Conservation (phyloP, 2,329 filamentous ascomycete species). For the Phialophora expanda region DNA sequence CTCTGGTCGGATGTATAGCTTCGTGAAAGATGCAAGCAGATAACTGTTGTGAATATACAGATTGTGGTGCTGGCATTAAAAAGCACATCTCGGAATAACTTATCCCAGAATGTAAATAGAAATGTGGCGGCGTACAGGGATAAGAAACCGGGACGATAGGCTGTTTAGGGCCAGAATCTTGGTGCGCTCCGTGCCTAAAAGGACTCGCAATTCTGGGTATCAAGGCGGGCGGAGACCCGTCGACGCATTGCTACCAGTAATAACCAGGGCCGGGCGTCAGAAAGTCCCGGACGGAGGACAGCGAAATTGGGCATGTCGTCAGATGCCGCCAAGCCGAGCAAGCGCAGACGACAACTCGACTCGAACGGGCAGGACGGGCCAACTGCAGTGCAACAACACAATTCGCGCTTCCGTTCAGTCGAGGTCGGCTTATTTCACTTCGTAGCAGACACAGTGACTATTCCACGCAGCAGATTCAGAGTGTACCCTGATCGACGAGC, state of each 20-base stretch:
- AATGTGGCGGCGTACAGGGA: neutral
- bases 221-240: neutral
- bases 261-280: neutral
- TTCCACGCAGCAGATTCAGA: neutral
- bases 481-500: neutral
- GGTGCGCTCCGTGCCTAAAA: neutral
- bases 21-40: too few species aligned
- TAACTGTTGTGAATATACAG: too few species aligned
- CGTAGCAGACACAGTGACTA: neutral
- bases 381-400: conserved; percentile 6
- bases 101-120: conserved; percentile 5
- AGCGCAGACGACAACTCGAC: conserved; percentile 1
- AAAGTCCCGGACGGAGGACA: neutral
- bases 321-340: conserved; percentile 11
- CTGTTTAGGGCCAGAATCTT: neutral
- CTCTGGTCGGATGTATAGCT: too few species aligned
- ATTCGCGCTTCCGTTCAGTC: neutral
- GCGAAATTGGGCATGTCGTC: conserved; percentile 13
- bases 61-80: too few species aligned
- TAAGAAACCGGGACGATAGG: neutral
- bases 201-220: neutral
- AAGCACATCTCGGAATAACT: neutral
- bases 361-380: neutral
- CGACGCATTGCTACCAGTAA: conserved; percentile 3
- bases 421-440: neutral